Percentiles rank a stretch among this genome's conserved stretches.
Evolutionary conservation across 2,329 filamentous ascomycete species (phyloP).

Genomic region (Colletotrichum horii): DNA sequence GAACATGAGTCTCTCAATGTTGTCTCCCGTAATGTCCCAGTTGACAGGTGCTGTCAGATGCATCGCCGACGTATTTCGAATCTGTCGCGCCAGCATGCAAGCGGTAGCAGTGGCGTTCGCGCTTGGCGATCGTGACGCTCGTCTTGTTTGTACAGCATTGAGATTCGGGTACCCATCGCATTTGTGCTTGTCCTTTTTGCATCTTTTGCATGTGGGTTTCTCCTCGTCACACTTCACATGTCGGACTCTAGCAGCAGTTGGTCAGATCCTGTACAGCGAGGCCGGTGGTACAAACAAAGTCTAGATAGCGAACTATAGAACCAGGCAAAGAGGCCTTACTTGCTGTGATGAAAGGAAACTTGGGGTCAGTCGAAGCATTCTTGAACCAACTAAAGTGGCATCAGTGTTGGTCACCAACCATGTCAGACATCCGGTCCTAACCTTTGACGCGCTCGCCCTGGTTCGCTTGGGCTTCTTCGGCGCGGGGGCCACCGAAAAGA

Average conservation of each 20-base stretch:
- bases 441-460: conserved; percentile 14
- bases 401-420: conserved; percentile 20
- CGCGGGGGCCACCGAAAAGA: conserved; percentile 5
- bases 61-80: neutral
- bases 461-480: conserved; percentile 7
- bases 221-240: conserved; percentile 25
- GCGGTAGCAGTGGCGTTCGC: neutral
- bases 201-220: conserved; percentile 19
- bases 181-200: conserved; percentile 5
- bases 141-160: neutral
- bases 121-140: neutral
- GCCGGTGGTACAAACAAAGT: neutral
- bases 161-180: conserved; percentile 21
- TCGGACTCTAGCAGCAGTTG: neutral
- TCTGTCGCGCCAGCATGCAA: neutral
- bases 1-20: conserved; percentile 6
- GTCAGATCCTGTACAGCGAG: neutral
- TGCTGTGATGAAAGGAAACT: neutral
- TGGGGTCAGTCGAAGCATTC: neutral
- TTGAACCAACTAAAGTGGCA: conserved; percentile 1
- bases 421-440: conserved; percentile 20
- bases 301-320: neutral
- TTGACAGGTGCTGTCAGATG: neutral
- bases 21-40: neutral
- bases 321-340: conserved; percentile 9